A percentile compares a stretch with the other conserved stretches of the same genome.
Conservation (phyloP, 2,329 filamentous ascomycete species). For the Rhynchosporium graminicola region DNA sequence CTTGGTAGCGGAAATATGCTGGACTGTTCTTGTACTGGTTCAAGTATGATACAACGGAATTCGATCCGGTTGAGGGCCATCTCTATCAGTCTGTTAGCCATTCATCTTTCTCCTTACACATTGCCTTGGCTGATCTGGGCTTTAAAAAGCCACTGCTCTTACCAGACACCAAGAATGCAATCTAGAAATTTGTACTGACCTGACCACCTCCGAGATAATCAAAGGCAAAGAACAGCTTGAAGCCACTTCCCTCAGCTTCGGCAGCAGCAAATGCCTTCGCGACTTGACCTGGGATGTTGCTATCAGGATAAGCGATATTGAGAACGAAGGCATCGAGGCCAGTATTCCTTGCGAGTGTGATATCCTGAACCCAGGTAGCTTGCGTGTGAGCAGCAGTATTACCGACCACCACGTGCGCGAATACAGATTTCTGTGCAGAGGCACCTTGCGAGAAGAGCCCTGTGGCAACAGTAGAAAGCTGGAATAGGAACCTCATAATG, state of each 20-base stretch:
- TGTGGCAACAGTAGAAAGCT: constrained; percentile 6
- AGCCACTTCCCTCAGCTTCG: constrained; percentile 32
- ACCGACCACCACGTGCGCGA: constrained; percentile 40
- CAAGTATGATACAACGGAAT: constrained; percentile 35
- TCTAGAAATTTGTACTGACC: background rate
- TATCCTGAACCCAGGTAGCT: constrained; percentile 40
- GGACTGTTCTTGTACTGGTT: constrained; percentile 39
- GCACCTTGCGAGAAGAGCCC: constrained; percentile 19
- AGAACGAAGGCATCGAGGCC: constrained; percentile 44
- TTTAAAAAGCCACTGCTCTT: background rate
- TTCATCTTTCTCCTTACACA: background rate
- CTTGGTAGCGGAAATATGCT: constrained; percentile 44
- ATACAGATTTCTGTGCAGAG: constrained; percentile 35
- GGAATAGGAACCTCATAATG: constrained; percentile 26
- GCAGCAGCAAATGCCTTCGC: constrained; percentile 42
- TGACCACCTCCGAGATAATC: constrained; percentile 39
- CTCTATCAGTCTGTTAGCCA: background rate
- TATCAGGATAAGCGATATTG: constrained; percentile 40
- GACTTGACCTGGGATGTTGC: constrained; percentile 41
- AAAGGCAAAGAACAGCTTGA: constrained; percentile 41
- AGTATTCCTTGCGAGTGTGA: constrained; percentile 40
- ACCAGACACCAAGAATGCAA: too few species aligned
- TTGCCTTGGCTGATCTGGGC: too few species aligned
- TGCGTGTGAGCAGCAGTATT: constrained; percentile 39
- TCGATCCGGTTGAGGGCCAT: constrained; percentile 36